Percentiles rank a stretch among this genome's conserved stretches.
These are phyloP conservation scores for Neonectria ditissima DNA, from an alignment of 2,329 filamentous ascomycete genomes.

Conservation along the genomic window DNA sequence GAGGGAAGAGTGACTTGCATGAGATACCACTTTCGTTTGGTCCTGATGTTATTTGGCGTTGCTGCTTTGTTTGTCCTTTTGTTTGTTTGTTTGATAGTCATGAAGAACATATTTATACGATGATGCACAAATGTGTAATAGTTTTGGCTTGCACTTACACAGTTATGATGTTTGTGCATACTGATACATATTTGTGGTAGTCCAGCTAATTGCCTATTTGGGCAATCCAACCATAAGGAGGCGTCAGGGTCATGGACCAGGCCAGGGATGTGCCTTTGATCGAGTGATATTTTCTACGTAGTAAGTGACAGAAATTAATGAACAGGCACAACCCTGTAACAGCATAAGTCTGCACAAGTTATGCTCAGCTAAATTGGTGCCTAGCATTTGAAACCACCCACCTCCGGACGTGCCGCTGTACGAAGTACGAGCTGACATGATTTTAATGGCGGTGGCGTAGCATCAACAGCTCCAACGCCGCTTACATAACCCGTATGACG, in stretches of 20 bases:
- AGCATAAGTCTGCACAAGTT: background rate
- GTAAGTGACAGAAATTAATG: no score
- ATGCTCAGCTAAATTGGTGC: background rate
- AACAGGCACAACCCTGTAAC: no score
- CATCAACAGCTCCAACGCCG: background rate
- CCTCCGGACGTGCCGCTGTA: background rate
- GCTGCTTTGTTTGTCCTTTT: no score
- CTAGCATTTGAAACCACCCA: background rate
- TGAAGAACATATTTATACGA: background rate
- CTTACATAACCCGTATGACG: slow-evolving; percentile 29
- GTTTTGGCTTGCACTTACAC: background rate
- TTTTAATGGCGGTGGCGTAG: slow-evolving; percentile 31
- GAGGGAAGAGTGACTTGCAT: background rate
- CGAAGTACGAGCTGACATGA: background rate
- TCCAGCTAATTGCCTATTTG: slow-evolving; percentile 1
- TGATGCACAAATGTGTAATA: background rate
- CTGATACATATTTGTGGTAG: no score
- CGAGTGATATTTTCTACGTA: no score
- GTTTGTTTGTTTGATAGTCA: background rate
- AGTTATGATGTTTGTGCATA: background rate
- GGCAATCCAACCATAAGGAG: background rate
- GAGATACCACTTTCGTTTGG: slow-evolving; percentile 15
- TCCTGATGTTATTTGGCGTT: background rate
- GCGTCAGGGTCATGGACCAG: no score
- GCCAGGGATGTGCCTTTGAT: no score